Evolutionary conservation across 2,329 filamentous ascomycete genomes (phyloP).

Genomic region (Botrytis elliptica): DNA sequence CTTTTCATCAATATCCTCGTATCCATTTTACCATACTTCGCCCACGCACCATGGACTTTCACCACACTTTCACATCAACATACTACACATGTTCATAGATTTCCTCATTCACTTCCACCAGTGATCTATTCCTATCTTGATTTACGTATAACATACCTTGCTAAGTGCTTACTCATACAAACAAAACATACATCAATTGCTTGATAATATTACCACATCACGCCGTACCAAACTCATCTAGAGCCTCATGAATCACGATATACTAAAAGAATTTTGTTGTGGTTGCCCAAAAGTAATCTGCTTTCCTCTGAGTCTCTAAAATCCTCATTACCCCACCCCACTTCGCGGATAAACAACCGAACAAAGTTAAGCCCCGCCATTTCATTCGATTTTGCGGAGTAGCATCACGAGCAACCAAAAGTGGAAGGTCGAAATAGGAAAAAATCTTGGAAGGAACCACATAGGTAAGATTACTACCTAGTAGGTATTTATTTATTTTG

Average conservation of each 20-base stretch:
- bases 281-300: neutral
- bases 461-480: constrained; percentile 2
- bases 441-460: neutral
- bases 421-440: neutral
- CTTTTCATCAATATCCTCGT: neutral
- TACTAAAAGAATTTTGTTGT: neutral
- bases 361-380: neutral
- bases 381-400: neutral
- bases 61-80: neutral
- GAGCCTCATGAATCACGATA: neutral
- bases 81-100: neutral
- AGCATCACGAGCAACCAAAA: neutral
- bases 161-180: neutral
- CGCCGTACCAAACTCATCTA: neutral
- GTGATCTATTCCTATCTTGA: neutral
- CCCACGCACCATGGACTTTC: neutral
- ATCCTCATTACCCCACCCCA: constrained; percentile 7
- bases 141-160: neutral
- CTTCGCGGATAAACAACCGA: constrained; percentile 7
- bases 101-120: neutral
- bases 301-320: neutral
- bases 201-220: neutral
- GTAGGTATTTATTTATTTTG: neutral
- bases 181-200: neutral
- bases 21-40: neutral